phyloP scores from a whole-genome alignment of 768 basidiomycete genomes.

The Pulveroboletus ravenelii region DNA sequence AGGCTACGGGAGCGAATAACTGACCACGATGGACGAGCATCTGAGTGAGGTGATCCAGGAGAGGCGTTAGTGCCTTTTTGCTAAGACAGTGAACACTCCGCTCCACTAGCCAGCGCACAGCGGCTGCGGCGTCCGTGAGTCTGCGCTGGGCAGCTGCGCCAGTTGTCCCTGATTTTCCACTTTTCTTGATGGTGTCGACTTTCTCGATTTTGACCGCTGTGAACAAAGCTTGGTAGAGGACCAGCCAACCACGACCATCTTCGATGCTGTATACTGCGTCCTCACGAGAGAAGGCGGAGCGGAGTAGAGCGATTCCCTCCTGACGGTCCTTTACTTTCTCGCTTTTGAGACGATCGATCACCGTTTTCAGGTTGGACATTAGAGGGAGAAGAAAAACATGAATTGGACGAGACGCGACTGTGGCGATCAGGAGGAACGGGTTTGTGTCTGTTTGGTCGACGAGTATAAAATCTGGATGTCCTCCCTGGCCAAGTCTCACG shows the following conservation, averaged over 20 bases:
- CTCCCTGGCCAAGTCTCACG: constrained; percentile 21
- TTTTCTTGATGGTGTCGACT: constrained; percentile 38
- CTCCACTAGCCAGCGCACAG: constrained; percentile 72
- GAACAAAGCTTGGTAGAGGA: constrained; percentile 72
- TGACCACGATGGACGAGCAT: constrained; percentile 49
- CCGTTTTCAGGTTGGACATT: constrained; percentile 43
- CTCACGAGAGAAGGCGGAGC: constrained; percentile 46
- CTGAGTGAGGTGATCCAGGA: constrained; percentile 63
- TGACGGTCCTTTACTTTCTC: constrained; percentile 68
- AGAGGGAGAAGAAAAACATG: constrained; percentile 1
- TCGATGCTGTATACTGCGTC: constrained; percentile 39
- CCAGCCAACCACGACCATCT: constrained; percentile 50
- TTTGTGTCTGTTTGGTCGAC: constrained; percentile 30
- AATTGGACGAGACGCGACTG: constrained; percentile 14
- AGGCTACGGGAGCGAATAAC: constrained; percentile 59
- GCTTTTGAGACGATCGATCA: constrained; percentile 51
- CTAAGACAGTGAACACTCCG: constrained; percentile 52
- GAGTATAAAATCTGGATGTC: constrained; percentile 21
- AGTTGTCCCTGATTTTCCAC: constrained; percentile 36
- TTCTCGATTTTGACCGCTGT: constrained; percentile 61
- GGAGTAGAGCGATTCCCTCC: constrained; percentile 53
- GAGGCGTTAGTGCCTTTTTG: constrained; percentile 46
- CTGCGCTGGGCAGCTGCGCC: constrained; percentile 51
- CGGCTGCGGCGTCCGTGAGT: constrained; percentile 60
- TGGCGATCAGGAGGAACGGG: constrained; percentile 4